Percentiles rank a stretch among this genome's conserved stretches.
Conservation (phyloP, 129 eudicot species). For the Pittosporum tobira region DNA sequence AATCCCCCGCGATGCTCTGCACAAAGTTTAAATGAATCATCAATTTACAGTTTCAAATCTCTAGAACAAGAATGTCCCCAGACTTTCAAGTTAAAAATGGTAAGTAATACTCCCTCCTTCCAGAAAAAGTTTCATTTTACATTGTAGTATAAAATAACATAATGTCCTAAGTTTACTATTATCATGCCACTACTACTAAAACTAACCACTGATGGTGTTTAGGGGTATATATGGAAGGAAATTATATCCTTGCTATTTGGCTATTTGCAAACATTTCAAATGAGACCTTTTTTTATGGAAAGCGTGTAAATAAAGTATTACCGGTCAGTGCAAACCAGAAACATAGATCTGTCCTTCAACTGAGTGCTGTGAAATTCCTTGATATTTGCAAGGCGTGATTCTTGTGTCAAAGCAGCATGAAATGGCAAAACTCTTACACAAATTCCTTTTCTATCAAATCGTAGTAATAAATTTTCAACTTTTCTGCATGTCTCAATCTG, state of each 20-base stretch:
- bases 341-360: conserved; percentile 34
- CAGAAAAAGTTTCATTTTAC: no score
- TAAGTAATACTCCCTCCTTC: no score
- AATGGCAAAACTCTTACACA: conserved; percentile 51
- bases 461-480: conserved; percentile 77
- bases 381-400: conserved; percentile 66
- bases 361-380: conserved; percentile 58
- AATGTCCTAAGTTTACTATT: no score
- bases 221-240: no score
- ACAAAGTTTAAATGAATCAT: conserved; percentile 1
- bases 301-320: conserved; percentile 14
- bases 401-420: conserved; percentile 92
- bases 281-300: no score
- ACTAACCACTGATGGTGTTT: no score
- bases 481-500: conserved; percentile 96
- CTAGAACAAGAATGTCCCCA: not conserved
- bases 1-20: conserved; percentile 91
- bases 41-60: not conserved
- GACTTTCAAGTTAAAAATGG: no score
- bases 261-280: not conserved
- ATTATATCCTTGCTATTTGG: no score
- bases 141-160: no score
- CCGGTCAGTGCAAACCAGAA: conserved; percentile 97
- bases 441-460: conserved; percentile 55
- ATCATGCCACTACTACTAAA: no score